Percentiles rank a stretch among this genome's conserved stretches.
These are phyloP conservation scores for Phytophthora cajani DNA, from an alignment of 352 stramenopile species.

Conservation along the genomic window DNA sequence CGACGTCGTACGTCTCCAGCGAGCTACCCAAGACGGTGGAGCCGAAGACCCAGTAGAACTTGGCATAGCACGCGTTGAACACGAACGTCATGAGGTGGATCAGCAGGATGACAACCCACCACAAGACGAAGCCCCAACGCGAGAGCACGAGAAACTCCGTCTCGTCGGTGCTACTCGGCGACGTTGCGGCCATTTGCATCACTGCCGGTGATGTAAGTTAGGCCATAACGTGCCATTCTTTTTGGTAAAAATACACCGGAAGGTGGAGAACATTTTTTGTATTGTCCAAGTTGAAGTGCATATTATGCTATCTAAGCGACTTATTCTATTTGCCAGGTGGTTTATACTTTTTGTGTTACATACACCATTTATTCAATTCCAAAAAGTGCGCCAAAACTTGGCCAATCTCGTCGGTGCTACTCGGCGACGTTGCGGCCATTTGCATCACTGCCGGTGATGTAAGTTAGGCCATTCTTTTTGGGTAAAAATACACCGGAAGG, in stretches of 20 bases:
- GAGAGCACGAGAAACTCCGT: background rate
- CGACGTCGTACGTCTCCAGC: slow-evolving; percentile 23
- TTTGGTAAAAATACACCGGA: background rate
- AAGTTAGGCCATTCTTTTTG: background rate
- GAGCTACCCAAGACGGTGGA: slow-evolving; percentile 11
- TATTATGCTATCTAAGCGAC: background rate
- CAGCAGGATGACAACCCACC: slow-evolving; percentile 20
- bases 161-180: background rate
- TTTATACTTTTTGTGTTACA: background rate
- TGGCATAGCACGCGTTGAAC: slow-evolving; percentile 17
- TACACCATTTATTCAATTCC: background rate
- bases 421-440: background rate
- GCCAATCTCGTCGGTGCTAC: background rate
- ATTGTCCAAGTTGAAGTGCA: background rate
- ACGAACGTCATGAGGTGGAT: slow-evolving; percentile 9
- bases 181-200: background rate
- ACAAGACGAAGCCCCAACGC: slow-evolving; percentile 17
- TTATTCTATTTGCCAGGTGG: background rate
- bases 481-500: background rate
- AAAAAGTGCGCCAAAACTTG: too few species aligned
- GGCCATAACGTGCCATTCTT: background rate
- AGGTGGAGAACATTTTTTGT: background rate
- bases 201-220: too few species aligned
- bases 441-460: background rate
- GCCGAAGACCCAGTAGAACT: slow-evolving; percentile 28